Evolutionary conservation across 768 basidiomycete genomes (phyloP), one percentile per base, ranked within the genome.

Genomic region (Lentinula raphanica): DNA sequence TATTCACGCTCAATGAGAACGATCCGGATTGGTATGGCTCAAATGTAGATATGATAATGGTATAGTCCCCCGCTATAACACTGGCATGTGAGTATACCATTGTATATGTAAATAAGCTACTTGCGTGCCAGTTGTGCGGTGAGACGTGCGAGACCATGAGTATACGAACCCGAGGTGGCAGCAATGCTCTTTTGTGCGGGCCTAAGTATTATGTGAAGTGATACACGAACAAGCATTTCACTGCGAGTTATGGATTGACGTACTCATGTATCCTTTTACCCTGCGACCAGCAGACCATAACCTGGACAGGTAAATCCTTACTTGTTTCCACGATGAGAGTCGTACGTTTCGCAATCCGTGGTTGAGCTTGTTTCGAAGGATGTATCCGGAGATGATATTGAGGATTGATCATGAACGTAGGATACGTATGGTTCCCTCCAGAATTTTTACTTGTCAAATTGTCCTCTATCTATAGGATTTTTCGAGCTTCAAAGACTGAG

Each of bases 391-490:
- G 74, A 56, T 80, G 79, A 70, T 92, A 98, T 66, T 97, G 93
- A 0, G 95, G 95, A 66, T 98, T 98, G 49, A 82, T 70, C 85
- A 96, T 89, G 70, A 89, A 97, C 0, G 88, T 87, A 0, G 91
- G 84, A 62, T 85, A 77, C 4, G 83, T 82, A 57, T 85, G 82
- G 66, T 94, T 95, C 1, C 96, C 96, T 0, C 96, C 96, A 0
- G 91, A 82, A 28, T 84, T 92, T 62, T 85, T 85, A 35, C 72
- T 79, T 0, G 85, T 86, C 60, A 96, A 77, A 0, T 74, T 65
- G 7, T 85, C 88, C 0, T 81, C 73, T 5, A 88, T 65, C 90
- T 92, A 62, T 27, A 51, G 39, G 36, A 46, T 2, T 6, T 56
- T 36, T 3, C 46, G 12, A 27, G 49, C n/a, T n/a, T n/a, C n/a